phyloP scores from a whole-genome alignment of 768 basidiomycete species.

The Agaricus sinodeliciosus region DNA sequence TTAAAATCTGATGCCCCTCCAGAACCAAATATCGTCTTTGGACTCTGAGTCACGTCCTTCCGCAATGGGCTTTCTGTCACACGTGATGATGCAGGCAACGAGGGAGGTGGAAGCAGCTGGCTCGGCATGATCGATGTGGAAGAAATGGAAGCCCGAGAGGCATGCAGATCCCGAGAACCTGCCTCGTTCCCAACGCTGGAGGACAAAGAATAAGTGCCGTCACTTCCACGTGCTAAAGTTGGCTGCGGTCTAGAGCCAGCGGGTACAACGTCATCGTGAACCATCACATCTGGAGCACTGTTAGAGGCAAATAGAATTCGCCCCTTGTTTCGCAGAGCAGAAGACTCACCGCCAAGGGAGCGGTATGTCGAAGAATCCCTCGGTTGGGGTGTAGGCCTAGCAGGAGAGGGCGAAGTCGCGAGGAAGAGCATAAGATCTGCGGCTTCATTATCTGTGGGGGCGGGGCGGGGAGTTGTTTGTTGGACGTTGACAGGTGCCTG shows the following conservation, averaged over 20 bases:
- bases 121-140: conserved; percentile 7
- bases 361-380: conserved; percentile 54
- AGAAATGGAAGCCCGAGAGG: conserved; percentile 3
- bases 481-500: conserved; percentile 19
- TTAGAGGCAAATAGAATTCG: conserved; percentile 61
- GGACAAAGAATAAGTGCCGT: conserved; percentile 34
- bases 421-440: conserved; percentile 83
- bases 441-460: conserved; percentile 72
- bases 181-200: conserved; percentile 27
- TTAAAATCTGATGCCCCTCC: conserved; percentile 42
- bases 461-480: conserved; percentile 39
- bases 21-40: conserved; percentile 13
- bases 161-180: conserved; percentile 14
- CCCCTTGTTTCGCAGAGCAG: conserved; percentile 36
- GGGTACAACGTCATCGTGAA: not conserved
- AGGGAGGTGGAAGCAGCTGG: conserved; percentile 20
- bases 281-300: conserved; percentile 2
- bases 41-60: conserved; percentile 6
- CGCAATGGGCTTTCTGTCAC: conserved; percentile 15
- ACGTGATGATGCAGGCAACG: conserved; percentile 8
- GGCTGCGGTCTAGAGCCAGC: conserved; percentile 11
- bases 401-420: conserved; percentile 81
- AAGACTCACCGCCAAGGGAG: conserved; percentile 43
- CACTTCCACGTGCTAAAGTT: conserved; percentile 25
- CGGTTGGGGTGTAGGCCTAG: conserved; percentile 47